Conservation (phyloP, 176 grass and related monocot genomes). For the Hordeum vulgare region DNA sequence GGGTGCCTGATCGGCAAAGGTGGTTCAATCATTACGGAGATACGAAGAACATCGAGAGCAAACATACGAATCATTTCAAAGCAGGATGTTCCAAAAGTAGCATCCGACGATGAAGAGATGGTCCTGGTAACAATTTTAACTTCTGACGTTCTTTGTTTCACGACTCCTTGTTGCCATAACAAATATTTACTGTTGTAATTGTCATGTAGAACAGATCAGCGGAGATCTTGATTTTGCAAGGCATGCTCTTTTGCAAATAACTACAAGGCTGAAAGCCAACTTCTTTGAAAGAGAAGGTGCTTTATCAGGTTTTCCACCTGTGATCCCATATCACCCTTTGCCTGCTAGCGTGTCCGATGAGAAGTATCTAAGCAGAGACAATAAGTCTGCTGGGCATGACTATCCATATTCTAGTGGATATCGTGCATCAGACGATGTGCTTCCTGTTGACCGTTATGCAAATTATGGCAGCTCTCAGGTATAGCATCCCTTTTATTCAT, state of each 20-base stretch:
- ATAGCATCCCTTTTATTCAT: constrained; percentile 22
- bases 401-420: constrained; percentile 67
- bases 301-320: constrained; percentile 56
- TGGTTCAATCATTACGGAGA: constrained; percentile 92
- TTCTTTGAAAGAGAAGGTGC: constrained; percentile 91
- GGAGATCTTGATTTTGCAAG: constrained; percentile 80
- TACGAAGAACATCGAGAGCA: constrained; percentile 73
- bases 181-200: constrained; percentile 14
- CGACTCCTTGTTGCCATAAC: not conserved
- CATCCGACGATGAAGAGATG: constrained; percentile 95
- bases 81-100: constrained; percentile 92
- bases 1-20: constrained; percentile 96
- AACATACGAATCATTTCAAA: constrained; percentile 97
- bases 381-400: constrained; percentile 43
- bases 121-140: constrained; percentile 60
- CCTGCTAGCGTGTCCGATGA: constrained; percentile 55
- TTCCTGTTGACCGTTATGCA: constrained; percentile 50
- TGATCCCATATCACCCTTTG: constrained; percentile 57
- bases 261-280: constrained; percentile 91
- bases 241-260: constrained; percentile 83
- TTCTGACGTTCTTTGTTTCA: constrained; percentile 1
- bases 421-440: constrained; percentile 54
- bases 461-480: constrained; percentile 82
- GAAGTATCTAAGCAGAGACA: constrained; percentile 65
- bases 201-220: constrained; percentile 48